Base-by-base conservation (phyloP, 139 green algal genomes). In the Chlorella ohadii region DNA sequence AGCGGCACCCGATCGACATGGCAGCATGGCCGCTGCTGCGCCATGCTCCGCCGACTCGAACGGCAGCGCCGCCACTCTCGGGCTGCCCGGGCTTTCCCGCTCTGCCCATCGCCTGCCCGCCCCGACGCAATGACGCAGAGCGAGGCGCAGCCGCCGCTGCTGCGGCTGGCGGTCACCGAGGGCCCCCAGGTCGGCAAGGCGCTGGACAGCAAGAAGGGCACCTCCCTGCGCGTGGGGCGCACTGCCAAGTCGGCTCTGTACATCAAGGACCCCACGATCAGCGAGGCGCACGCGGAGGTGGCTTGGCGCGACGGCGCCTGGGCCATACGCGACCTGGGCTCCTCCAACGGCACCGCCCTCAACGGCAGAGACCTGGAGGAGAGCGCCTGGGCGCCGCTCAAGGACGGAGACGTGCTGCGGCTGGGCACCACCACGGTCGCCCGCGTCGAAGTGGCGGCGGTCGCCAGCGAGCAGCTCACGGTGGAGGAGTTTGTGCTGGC, bases 231-330 rank as follows among this genome's bases (percentile, higher is more conserved):
- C 19, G 65, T 89, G 41, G 86, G 86, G 16, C 80, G 86, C 31
- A 89, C 82, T 28, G 66, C 77, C 41, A 66, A 56, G 20, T 90
- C 77, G n/a, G 84, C 87, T 9, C 34, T 95, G 0, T 86, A 92
- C 84, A 88, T 95, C n/a, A 94, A 94, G 72, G 91, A 95, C 84
- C 55, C 76, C 4, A 61, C 84, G 27, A 86, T 96, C n/a, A 94
- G 89, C 11, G 92, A 96, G 81, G 87, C 87, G 79, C 92, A 96
- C 84, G 92, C 85, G 36, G 89, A 93, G 77, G n/a, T 96, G 0
- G 68, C 41, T 0, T 94, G 88, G 87, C 59, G 80, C 23, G 80
- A 85, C 2, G 66, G 44, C 1, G 19, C 7, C 28, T 96, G 92
- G 92, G 47, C 72, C 11, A 39, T 96, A 33, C 76, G 82, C 16